These are phyloP conservation scores for Pyrus hybrid DNA, from an alignment of 331 rosid genomes.

Conservation along the genomic window DNA sequence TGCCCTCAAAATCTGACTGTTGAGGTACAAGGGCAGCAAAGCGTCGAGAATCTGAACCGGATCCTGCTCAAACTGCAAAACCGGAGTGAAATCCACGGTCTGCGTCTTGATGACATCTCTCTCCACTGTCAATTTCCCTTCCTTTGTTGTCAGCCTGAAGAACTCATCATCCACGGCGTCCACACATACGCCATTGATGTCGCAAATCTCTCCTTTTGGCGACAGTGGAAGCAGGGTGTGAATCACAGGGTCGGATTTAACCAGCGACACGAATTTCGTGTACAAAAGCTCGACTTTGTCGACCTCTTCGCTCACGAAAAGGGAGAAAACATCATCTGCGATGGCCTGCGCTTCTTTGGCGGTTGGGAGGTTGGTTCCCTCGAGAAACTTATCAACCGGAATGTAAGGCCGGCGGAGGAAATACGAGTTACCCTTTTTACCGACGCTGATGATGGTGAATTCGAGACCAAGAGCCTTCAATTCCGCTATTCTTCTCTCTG, in stretches of 20 bases:
- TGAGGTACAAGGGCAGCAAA: slow-evolving; percentile 69
- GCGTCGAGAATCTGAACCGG: slow-evolving; percentile 94
- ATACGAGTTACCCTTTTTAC: slow-evolving; percentile 75
- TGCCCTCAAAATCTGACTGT: slow-evolving; percentile 84
- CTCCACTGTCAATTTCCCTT: slow-evolving; percentile 75
- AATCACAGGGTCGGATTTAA: slow-evolving; percentile 64
- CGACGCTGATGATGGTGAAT: slow-evolving; percentile 62
- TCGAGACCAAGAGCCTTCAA: slow-evolving; percentile 55
- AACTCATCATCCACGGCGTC: slow-evolving; percentile 89
- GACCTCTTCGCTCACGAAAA: slow-evolving; percentile 74
- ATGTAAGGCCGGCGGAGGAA: slow-evolving; percentile 74
- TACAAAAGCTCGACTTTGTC: slow-evolving; percentile 82
- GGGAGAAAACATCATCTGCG: slow-evolving; percentile 79
- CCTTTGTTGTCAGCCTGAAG: slow-evolving; percentile 75
- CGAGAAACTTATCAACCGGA: slow-evolving; percentile 66
- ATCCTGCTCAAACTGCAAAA: slow-evolving; percentile 82
- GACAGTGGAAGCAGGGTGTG: slow-evolving; percentile 87
- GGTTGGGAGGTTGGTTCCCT: slow-evolving; percentile 56
- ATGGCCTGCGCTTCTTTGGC: slow-evolving; percentile 91
- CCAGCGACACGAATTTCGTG: slow-evolving; percentile 76
- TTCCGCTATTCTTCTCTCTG: slow-evolving; percentile 54
- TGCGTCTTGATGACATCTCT: slow-evolving; percentile 47
- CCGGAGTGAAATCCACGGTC: slow-evolving; percentile 50
- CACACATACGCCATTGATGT: slow-evolving; percentile 63
- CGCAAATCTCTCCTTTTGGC: slow-evolving; percentile 85